Base-by-base conservation (phyloP, 768 basidiomycete genomes). In the Suillus cothurnatus region DNA sequence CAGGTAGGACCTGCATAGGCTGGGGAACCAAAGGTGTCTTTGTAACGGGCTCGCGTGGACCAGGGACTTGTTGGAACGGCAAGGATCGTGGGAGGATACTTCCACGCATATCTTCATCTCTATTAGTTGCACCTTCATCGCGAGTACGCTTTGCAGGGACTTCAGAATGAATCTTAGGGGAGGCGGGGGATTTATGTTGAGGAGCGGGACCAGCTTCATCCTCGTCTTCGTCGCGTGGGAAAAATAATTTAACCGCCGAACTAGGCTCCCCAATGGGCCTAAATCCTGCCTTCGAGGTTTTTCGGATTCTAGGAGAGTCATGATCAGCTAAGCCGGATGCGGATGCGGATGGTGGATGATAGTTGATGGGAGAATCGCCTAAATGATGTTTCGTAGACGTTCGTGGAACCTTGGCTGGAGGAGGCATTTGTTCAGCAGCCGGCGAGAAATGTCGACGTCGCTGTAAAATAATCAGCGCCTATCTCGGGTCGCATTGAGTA, bases 181-280 rank as follows among this genome's bases (percentile, higher is more conserved):
- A 71, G 38, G 47, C 23, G 36, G 70, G 67, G 60, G 64, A 62
- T 8, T 63, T 72, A 8, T 70, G 66, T 59, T 28, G 69, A 61
- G 65, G 64, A 55, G 38, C 63, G 66, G 67, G 56, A 50, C 75
- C 71, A n/a, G 73, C 65, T 36, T 72, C 73, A 61, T 72, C 70
- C 38, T 82, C 81, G 68, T 85, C 82, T 41, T 92, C 91, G 59
- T 94, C 92, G 1, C 84, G 86, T 26, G 93, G 93, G 73, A 95
- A 95, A 77, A 95, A 95, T 70, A 82, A 84, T 74, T 89, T 90
- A 56, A 95, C 80, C 1, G 85, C 77, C 21, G 88, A 84, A 39
- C 70, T 79, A 63, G 77, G 65, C 67, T 84, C 81, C 7, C 82
- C 85, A 31, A 92, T 90, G 6, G 91, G 90, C 70, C 85, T 91